Conservation (phyloP, 2,329 filamentous ascomycete genomes). For the Sporothrix brasiliensis region DNA sequence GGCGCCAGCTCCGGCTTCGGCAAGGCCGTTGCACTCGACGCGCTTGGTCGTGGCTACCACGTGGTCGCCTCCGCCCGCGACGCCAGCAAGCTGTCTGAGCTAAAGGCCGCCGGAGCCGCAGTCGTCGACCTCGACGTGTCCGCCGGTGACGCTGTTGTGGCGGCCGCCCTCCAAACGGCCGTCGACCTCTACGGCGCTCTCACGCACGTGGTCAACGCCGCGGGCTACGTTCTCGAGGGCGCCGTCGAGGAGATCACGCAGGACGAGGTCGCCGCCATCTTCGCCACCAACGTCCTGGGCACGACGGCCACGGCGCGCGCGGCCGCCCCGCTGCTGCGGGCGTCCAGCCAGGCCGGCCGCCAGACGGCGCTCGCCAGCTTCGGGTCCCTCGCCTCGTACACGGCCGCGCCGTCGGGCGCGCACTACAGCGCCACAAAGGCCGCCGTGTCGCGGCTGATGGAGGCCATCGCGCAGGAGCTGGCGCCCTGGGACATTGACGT, state of each 20-base stretch:
- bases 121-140: constrained; percentile 10
- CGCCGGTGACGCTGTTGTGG: neutral
- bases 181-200: neutral
- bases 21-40: constrained; percentile 6
- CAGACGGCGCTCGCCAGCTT: constrained; percentile 9
- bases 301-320: neutral
- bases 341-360: constrained; percentile 1
- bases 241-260: constrained; percentile 2
- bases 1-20: constrained; percentile 21
- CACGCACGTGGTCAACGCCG: constrained; percentile 14
- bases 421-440: neutral
- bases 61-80: constrained; percentile 9
- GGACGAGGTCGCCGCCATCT: neutral
- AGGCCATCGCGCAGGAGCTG: neutral
- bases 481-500: neutral
- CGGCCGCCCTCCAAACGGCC: neutral
- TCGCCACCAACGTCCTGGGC: constrained; percentile 7
- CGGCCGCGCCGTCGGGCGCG: neutral
- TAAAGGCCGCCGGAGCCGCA: neutral
- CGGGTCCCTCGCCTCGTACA: constrained; percentile 4
- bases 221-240: constrained; percentile 12
- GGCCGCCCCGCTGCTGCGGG: neutral
- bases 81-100: neutral
- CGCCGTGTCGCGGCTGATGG: neutral
- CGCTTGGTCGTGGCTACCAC: neutral